phyloP scores from a whole-genome alignment of 2,329 filamentous ascomycete species.

The Bipolaris cookei region DNA sequence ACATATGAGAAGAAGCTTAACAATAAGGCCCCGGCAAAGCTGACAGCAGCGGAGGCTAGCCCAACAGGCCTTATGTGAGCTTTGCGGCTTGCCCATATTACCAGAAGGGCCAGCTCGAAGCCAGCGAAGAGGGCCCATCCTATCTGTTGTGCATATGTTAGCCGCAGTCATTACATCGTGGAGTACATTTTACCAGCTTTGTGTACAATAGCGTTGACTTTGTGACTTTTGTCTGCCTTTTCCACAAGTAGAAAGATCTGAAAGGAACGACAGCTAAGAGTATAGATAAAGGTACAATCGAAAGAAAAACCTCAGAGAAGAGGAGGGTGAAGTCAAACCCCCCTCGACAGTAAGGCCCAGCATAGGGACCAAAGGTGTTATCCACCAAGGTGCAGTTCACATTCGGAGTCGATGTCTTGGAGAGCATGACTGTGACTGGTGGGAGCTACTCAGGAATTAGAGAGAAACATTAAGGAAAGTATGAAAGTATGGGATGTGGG shows the following conservation, averaged over 20 bases:
- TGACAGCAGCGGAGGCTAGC: constrained; percentile 37
- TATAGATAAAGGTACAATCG: constrained; percentile 39
- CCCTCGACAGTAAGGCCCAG: constrained; percentile 40
- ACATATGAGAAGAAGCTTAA: constrained; percentile 54
- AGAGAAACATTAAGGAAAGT: constrained; percentile 30
- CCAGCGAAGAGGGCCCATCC: constrained; percentile 32
- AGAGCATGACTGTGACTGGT: constrained; percentile 22
- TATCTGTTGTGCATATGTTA: constrained; percentile 23
- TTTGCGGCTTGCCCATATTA: constrained; percentile 34
- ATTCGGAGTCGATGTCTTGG: constrained; percentile 32
- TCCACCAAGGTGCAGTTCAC: constrained; percentile 33
- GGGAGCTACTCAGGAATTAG: constrained; percentile 21
- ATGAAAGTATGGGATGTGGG: constrained; percentile 19
- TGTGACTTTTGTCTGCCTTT: constrained; percentile 33
- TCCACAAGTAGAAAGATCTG: constrained; percentile 38
- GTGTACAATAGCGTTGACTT: constrained; percentile 28
- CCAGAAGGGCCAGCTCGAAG: constrained; percentile 38
- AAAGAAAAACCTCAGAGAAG: constrained; percentile 47
- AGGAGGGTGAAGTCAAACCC: constrained; percentile 50
- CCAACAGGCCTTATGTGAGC: constrained; percentile 26
- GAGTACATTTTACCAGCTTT: constrained; percentile 37
- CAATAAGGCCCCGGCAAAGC: constrained; percentile 33
- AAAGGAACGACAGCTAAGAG: constrained; percentile 39
- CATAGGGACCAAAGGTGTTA: constrained; percentile 43
- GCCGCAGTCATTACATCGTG: background rate